Evolutionary conservation across 1,139 yeast species (phyloP).

Genomic region (Blastobotrys capitulatus): DNA sequence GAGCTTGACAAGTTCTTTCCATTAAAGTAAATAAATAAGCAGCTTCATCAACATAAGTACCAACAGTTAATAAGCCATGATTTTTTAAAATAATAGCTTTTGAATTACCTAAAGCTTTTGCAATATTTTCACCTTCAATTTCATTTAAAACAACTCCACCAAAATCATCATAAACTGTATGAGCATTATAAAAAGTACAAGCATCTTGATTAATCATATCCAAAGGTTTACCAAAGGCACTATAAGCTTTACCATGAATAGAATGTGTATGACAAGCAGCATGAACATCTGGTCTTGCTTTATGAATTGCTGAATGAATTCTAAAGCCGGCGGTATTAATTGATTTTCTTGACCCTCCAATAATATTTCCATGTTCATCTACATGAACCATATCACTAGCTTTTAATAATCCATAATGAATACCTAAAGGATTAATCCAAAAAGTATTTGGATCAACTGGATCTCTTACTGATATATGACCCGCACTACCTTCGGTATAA

Average conservation of each 20-base stretch:
- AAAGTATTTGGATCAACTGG: constrained; percentile 67
- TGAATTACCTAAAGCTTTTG: constrained; percentile 54
- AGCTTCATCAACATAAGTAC: constrained; percentile 76
- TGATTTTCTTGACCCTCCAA: constrained; percentile 62
- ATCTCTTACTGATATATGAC: constrained; percentile 75
- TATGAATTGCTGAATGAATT: constrained; percentile 72
- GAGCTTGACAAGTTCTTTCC: constrained; percentile 70
- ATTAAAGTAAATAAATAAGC: constrained; percentile 63
- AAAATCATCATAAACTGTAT: constrained; percentile 59
- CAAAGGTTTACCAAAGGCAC: constrained; percentile 62
- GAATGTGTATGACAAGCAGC: constrained; percentile 86
- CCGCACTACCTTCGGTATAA: constrained; percentile 72
- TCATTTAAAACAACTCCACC: constrained; percentile 78
- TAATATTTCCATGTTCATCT: constrained; percentile 62
- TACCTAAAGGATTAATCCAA: constrained; percentile 76
- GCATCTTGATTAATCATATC: constrained; percentile 81
- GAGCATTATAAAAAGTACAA: constrained; percentile 60
- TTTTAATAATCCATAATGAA: constrained; percentile 62
- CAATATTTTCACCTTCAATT: constrained; percentile 66
- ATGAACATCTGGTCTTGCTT: constrained; percentile 69
- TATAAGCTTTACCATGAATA: constrained; percentile 66
- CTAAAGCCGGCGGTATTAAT: constrained; percentile 78
- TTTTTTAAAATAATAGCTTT: constrained; percentile 66
- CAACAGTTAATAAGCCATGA: constrained; percentile 77
- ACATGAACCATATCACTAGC: constrained; percentile 75